Percentiles rank a stretch among this genome's conserved stretches.
These are phyloP conservation scores for Ceratobasidium sp. DNA, from an alignment of 1,284 basidiomycete genomes.

Conservation along the genomic window DNA sequence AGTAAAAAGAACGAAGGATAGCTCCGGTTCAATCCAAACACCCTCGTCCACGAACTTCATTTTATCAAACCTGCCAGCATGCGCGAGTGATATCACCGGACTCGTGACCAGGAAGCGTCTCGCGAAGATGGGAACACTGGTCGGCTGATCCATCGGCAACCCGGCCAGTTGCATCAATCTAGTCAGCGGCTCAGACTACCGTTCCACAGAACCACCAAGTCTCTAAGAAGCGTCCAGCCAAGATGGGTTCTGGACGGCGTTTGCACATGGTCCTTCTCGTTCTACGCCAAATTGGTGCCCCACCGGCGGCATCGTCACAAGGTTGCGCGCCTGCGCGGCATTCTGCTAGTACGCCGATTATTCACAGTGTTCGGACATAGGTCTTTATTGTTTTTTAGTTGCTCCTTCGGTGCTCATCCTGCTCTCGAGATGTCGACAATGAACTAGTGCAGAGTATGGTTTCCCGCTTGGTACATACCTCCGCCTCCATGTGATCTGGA, in stretches of 20 bases:
- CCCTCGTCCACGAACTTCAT: background rate
- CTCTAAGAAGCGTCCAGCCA: conserved; percentile 28
- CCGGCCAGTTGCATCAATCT: conserved; percentile 7
- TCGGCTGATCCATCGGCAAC: conserved; percentile 22
- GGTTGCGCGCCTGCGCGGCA: conserved; percentile 15
- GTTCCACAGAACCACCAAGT: conserved; percentile 4
- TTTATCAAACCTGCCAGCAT: background rate
- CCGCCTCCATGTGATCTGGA: background rate
- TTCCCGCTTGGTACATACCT: conserved; percentile 37
- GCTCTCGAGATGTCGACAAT: background rate
- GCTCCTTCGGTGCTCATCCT: background rate
- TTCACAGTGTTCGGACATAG: background rate
- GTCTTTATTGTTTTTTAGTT: background rate
- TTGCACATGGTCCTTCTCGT: background rate
- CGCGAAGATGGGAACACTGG: background rate
- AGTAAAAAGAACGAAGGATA: conserved; percentile 55
- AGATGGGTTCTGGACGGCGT: background rate
- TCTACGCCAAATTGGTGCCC: background rate
- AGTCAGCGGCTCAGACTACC: conserved; percentile 9
- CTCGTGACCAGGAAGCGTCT: background rate
- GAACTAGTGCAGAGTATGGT: background rate
- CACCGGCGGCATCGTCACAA: background rate
- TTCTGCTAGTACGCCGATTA: background rate
- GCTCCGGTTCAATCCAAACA: background rate
- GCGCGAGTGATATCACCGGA: background rate